phyloP scores from a whole-genome alignment of 768 basidiomycete species.

The Boletus rubroflammeus region DNA sequence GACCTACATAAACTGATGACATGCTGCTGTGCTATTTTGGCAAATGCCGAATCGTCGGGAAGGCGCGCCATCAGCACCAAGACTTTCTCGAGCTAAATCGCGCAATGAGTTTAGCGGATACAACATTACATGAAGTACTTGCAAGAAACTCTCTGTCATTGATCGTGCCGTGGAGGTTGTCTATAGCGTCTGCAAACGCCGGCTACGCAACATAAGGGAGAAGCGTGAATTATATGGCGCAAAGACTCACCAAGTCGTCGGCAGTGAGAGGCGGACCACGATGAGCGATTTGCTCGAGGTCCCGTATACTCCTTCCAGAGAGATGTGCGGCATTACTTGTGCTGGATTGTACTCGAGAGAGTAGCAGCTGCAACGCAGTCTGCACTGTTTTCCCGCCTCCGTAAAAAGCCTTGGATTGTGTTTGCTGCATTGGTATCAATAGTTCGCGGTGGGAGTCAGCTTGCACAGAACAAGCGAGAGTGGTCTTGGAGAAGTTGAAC shows the following conservation, averaged over 20 bases:
- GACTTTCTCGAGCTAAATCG: conserved; percentile 57
- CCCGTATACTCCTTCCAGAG: conserved; percentile 17
- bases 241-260: conserved; percentile 28
- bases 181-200: conserved; percentile 47
- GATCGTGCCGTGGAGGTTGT: conserved; percentile 38
- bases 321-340: neutral
- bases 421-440: conserved; percentile 3
- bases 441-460: neutral
- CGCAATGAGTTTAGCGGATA: conserved; percentile 3
- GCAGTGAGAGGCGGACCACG: conserved; percentile 26
- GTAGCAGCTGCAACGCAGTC: conserved; percentile 11
- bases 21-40: conserved; percentile 42
- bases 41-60: conserved; percentile 27
- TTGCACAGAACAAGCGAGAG: neutral
- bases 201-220: conserved; percentile 32
- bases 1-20: conserved; percentile 58
- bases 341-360: conserved; percentile 10
- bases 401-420: neutral
- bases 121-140: conserved; percentile 20
- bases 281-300: conserved; percentile 28
- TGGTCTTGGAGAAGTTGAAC: neutral
- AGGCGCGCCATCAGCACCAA: conserved; percentile 58
- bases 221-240: neutral
- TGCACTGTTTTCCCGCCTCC: neutral
- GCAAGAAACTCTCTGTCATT: conserved; percentile 64